A percentile compares a stretch with the other conserved stretches of the same genome.
phyloP scores from a whole-genome alignment of 257 asterid genomes.

The Jacaranda copaia region DNA sequence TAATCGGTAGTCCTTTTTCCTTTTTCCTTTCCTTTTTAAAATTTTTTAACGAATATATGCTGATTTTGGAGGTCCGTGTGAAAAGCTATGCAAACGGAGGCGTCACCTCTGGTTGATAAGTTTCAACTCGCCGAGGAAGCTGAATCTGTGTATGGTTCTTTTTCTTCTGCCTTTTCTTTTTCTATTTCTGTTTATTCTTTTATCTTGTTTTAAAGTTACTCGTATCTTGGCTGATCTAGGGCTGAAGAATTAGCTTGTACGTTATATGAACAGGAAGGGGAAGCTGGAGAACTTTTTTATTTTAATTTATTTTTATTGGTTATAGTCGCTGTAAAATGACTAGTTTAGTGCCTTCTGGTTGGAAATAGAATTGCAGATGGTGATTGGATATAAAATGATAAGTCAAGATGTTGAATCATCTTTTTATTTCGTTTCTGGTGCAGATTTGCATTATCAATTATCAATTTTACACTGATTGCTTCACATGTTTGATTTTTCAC shows the following conservation, averaged over 20 bases:
- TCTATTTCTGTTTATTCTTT: not conserved
- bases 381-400: not conserved
- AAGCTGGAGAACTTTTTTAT: not conserved
- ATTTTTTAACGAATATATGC: not conserved
- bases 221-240: not conserved
- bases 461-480: not conserved
- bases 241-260: not conserved
- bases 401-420: not conserved
- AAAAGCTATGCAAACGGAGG: constrained; percentile 96
- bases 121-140: constrained; percentile 72
- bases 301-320: not conserved
- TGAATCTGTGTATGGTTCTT: constrained; percentile 60
- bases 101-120: constrained; percentile 78
- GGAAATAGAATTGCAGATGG: not conserved
- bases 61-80: constrained; percentile 6
- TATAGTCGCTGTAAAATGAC: constrained; percentile 1
- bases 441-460: not conserved
- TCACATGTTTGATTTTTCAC: not conserved
- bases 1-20: constrained; percentile 58
- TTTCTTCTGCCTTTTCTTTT: constrained; percentile 9
- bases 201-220: not conserved
- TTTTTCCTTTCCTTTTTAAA: not conserved
- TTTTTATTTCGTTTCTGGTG: constrained; percentile 8
- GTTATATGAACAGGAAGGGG: not conserved
- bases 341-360: not conserved